Base-by-base conservation (phyloP, 352 stramenopile genomes). In the Plasmopara muralis region DNA sequence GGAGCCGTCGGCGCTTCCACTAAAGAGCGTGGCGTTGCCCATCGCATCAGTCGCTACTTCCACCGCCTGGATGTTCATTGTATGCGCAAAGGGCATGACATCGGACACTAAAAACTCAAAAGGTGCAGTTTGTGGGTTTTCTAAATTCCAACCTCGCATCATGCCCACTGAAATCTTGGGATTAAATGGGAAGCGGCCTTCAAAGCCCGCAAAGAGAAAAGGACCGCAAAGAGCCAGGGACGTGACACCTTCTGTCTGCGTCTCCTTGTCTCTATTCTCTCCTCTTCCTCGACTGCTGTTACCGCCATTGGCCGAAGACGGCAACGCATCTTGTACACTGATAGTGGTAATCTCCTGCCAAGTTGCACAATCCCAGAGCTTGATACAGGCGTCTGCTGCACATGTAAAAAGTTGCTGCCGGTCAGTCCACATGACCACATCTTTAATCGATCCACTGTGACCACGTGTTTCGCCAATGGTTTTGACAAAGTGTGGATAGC, bases 321-420 rank as follows among this genome's bases (percentile, higher is more conserved):
- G 57, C 15, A 53, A 38, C 20, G 40, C 52, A 8, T 85, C 67
- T 18, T 69, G 61, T 28, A 87, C 80, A 16, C 47, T 66, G n/a
- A 93, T 77, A 14, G 76, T 85, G n/a, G 77, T 86, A 49, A 86
- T 43, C 60, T 93, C 83, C 46, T 83, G 75, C 83, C 80, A 90
- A 6, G 77, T 83, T 15, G 63, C 77, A 53, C 80, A 89, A 62
- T 90, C 80, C 83, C 83, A 93, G 42, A 89, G 74, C 64, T 89
- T 89, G 51, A 93, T 76, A 28, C 68, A 85, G 37, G 70, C 64
- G 64, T 93, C 83, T 28, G 59, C 71, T 9, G 68, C 63, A 51
- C 73, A 81, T 49, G 83, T 93, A 53, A 93, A 88, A 8, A 89
- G 69, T 62, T 91, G 83, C 72, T 89, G 79, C 30, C 66, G 59